Evolutionary conservation across 1,284 basidiomycete genomes (phyloP), one percentile per base, ranked within the genome.

Genomic region (Rhodotorula sp.): DNA sequence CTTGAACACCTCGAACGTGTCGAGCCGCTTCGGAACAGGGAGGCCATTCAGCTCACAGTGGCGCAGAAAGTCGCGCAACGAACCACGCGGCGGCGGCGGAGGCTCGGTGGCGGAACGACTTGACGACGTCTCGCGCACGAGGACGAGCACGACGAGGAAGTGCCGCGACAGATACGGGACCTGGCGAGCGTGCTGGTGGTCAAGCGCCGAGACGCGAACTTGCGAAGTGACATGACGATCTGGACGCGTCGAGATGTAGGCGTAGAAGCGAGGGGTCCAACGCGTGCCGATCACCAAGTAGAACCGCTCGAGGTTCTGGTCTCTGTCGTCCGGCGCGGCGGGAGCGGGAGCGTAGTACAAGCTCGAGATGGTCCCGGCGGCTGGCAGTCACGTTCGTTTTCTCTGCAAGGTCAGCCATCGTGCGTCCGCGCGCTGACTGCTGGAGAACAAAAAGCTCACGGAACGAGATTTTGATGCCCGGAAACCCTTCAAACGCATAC

Each of bases 111-210:
- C 46, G 6, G 33, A 17, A 37, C 3, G 24, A 24, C n/a, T 49
- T 12, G 6, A 24, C 12, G 65, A 54, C 12, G 4, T 20, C 26
- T 60, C 65, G 44, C 24, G n/a, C 22, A n/a, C 49, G 20, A 54
- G 45, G 8, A 3, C 24, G 51, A 66, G 49, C 22, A 18, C 20
- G 56, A 69, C 37, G 45, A 59, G 45, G 54, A 66, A 59, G 44
- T 60, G 49, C 8, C 56, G 60, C 7, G 54, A 61, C 30, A 62
- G 44, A 60, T 53, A 66, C n/a, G 68, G 60, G 15, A n/a, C 56
- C 37, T 48, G 33, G 3, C n/a, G 24, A 4, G 56, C 56, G 29
- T 66, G 68, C 1, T 17, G 26, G 4, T 26, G 26, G 60, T 66
- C 64, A 60, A 66, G 37, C 3, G 68, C 68, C 17, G 44, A 55